Evolutionary conservation across 2,329 filamentous ascomycete genomes (phyloP).

Genomic region (Aspergillus sp.): DNA sequence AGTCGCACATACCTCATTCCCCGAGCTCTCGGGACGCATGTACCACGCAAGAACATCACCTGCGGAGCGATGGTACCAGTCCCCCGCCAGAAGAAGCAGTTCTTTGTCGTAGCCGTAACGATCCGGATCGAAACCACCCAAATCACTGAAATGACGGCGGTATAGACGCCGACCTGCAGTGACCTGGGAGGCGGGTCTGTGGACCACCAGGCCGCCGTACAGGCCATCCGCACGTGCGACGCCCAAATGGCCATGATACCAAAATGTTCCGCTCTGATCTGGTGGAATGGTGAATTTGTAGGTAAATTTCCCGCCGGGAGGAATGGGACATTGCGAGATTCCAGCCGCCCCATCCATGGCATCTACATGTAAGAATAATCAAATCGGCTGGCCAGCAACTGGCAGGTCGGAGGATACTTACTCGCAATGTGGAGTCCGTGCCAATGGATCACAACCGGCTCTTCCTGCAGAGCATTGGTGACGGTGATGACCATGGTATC

Average conservation of each 20-base stretch:
- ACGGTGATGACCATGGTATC: slow-evolving; percentile 48
- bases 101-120: slow-evolving; percentile 39
- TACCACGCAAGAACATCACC: slow-evolving; percentile 46
- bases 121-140: too few species aligned
- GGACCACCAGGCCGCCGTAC: slow-evolving; percentile 50
- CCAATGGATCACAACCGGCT: slow-evolving; percentile 49
- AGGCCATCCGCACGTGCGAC: slow-evolving; percentile 48
- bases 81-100: slow-evolving; percentile 48
- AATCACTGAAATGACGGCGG: slow-evolving; percentile 5
- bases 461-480: slow-evolving; percentile 40
- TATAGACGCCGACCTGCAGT: slow-evolving; percentile 19
- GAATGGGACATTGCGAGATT: slow-evolving; percentile 67
- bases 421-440: slow-evolving; percentile 48
- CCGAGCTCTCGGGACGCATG: slow-evolving; percentile 44
- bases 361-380: slow-evolving; percentile 19
- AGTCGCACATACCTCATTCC: slow-evolving; percentile 45
- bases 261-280: slow-evolving; percentile 47
- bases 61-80: slow-evolving; percentile 51
- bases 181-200: slow-evolving; percentile 34
- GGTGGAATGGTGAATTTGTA: slow-evolving; percentile 43
- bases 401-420: slow-evolving; percentile 11
- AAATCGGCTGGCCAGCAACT: background rate
- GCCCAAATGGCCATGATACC: slow-evolving; percentile 51
- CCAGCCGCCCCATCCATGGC: slow-evolving; percentile 68
- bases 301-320: slow-evolving; percentile 54